Percentiles rank a stretch among this genome's conserved stretches.
Conservation (phyloP, 75 land plant genomes). For the Pseudotsuga menziesii region DNA sequence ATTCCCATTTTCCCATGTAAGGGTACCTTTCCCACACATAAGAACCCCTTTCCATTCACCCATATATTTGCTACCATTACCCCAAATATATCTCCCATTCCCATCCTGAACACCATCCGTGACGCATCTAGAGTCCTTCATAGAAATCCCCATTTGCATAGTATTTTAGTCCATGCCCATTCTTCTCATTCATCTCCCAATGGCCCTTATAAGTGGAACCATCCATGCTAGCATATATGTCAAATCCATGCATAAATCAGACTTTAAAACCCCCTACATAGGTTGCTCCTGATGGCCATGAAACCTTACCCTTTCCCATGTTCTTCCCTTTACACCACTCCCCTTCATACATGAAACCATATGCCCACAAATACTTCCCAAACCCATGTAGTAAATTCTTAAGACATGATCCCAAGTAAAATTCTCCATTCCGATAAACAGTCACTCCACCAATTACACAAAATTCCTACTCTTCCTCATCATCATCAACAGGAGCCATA, state of each 20-base stretch:
- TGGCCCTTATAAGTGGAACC: slow-evolving; percentile 59
- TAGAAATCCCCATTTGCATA: slow-evolving; percentile 71
- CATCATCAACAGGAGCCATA: slow-evolving; percentile 10
- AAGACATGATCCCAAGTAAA: slow-evolving; percentile 47
- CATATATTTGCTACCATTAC: slow-evolving; percentile 49
- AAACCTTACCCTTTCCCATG: slow-evolving; percentile 49
- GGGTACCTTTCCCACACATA: slow-evolving; percentile 49
- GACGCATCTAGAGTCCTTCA: slow-evolving; percentile 55
- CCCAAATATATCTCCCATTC: slow-evolving; percentile 56
- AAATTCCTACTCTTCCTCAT: not conserved
- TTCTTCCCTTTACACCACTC: slow-evolving; percentile 56
- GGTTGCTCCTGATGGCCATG: slow-evolving; percentile 62
- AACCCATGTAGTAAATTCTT: slow-evolving; percentile 55
- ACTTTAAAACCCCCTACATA: slow-evolving; percentile 61
- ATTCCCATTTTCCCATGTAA: slow-evolving; percentile 60
- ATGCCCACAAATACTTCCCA: slow-evolving; percentile 66
- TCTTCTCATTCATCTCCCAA: slow-evolving; percentile 52
- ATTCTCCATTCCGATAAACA: slow-evolving; percentile 48
- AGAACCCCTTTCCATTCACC: slow-evolving; percentile 58
- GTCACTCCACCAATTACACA: no score
- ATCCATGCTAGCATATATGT: slow-evolving; percentile 42
- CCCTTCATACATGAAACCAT: slow-evolving; percentile 78
- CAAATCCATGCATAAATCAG: slow-evolving; percentile 60
- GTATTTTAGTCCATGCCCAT: slow-evolving; percentile 40
- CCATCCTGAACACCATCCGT: slow-evolving; percentile 60